Evolutionary conservation across 1,284 basidiomycete genomes (phyloP), one percentile per base, ranked within the genome.

Genomic region (Ceratobasidium sp.): DNA sequence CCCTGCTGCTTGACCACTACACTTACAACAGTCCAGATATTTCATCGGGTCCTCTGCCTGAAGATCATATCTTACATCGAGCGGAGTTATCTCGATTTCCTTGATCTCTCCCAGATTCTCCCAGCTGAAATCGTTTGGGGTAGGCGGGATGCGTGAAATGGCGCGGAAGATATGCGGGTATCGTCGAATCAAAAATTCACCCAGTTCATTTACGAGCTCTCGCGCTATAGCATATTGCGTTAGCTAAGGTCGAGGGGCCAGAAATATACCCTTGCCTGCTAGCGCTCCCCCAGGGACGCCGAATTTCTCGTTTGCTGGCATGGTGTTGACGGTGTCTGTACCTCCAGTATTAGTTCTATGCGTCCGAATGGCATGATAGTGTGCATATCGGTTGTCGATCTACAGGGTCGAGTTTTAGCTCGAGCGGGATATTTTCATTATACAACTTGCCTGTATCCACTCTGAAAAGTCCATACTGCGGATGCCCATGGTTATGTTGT

Each of bases 1-100:
- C 57, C 43, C 26, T 50, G 18, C 18, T 53, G 57, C n/a, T 72
- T 45, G 55, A 43, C 58, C 23, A 53, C 52, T 50, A 36, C 9
- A 83, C 87, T 79, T 74, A 88, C 88, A 89, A 76, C 69, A 86
- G 78, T 16, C 85, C 86, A 32, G 87, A 82, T 52, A 90, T 83
- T 71, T 84, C 81, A 92, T 84, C 0, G 90, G 90, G 73, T 87
- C 84, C 60, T 88, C 86, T 28, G 76, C 77, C 32, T 80, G 81
- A 12, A 92, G 79, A 67, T 88, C 82, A 76, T 87, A 89, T 1
- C 81, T 84, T 34, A 81, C 82, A 6, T 81, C 81, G 3, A 87
- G 80, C 12, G 89, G 85, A 4, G 82, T 73, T 60, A 91, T 82
- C 26, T 82, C 85, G 61, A 93, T 85, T 1, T 80, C 82, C 77